phyloP scores from a whole-genome alignment of 2,329 filamentous ascomycete species.

The Diaporthe humulicola region DNA sequence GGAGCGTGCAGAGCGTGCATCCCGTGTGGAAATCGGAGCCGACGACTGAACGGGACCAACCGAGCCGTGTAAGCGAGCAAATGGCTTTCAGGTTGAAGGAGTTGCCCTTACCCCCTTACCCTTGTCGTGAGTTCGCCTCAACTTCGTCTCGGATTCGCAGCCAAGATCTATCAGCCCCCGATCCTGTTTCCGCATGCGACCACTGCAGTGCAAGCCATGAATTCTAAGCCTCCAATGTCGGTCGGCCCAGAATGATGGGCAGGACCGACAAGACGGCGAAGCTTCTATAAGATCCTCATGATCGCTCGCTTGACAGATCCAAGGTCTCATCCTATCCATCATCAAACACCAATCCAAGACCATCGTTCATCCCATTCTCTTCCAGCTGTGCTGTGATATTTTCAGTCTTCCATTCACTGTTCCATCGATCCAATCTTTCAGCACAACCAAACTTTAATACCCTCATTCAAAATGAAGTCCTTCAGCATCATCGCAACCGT shows the following conservation, averaged over 20 bases:
- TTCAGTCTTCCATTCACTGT: constrained; percentile 35
- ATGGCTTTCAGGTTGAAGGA: constrained; percentile 15
- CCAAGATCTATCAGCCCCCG: constrained; percentile 29
- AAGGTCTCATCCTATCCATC: background rate
- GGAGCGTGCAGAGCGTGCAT: background rate
- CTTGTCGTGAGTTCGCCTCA: constrained; percentile 28
- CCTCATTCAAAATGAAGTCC: constrained; percentile 46
- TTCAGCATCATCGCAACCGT: constrained; percentile 42
- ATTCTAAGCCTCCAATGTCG: background rate
- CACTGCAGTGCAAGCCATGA: constrained; percentile 5
- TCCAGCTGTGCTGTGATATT: constrained; percentile 39
- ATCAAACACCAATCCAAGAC: constrained; percentile 13
- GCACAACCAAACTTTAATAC: constrained; percentile 29
- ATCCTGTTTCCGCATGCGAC: constrained; percentile 19
- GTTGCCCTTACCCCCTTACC: constrained; percentile 19
- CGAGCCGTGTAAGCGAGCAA: constrained; percentile 27
- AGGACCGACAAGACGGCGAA: background rate
- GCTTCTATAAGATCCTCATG: constrained; percentile 34
- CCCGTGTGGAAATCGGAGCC: constrained; percentile 8
- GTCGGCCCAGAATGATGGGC: background rate
- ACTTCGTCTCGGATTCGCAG: constrained; percentile 26
- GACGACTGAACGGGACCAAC: constrained; percentile 5
- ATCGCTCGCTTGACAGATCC: constrained; percentile 17
- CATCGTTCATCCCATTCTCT: constrained; percentile 30
- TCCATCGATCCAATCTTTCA: constrained; percentile 21